These are phyloP conservation scores for Nidula microcarpa DNA, from an alignment of 768 basidiomycete genomes.

Conservation along the genomic window DNA sequence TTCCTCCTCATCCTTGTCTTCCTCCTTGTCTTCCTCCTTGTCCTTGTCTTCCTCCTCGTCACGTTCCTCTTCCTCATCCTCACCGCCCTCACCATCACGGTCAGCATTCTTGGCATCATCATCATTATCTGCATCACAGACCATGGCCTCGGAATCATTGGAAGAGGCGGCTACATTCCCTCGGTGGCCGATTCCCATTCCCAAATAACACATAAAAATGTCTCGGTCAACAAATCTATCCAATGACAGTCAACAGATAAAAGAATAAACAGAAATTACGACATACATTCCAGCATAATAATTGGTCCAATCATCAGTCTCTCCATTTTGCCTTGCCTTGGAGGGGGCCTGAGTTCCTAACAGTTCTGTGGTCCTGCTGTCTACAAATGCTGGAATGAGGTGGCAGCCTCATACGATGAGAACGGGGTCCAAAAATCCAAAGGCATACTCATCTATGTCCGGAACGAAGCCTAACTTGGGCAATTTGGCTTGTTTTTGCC, in stretches of 20 bases:
- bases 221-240: neutral
- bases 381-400: conserved; percentile 23
- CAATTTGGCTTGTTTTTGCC: neutral
- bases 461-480: neutral
- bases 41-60: too few relatives aligned
- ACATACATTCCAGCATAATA: conserved; percentile 30
- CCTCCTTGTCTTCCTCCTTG: too few relatives aligned
- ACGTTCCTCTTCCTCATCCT: too few relatives aligned
- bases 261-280: too few relatives aligned
- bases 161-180: neutral
- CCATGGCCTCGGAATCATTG: too few relatives aligned
- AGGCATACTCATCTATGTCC: conserved; percentile 9
- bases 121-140: too few relatives aligned
- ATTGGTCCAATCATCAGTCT: conserved; percentile 17
- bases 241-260: neutral
- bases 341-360: conserved; percentile 1
- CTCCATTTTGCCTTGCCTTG: conserved; percentile 1
- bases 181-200: neutral
- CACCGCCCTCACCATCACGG: too few relatives aligned
- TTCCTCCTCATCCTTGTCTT: too few relatives aligned
- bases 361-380: conserved; percentile 14
- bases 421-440: conserved; percentile 27
- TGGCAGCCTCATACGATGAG: conserved; percentile 20
- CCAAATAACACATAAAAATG: neutral
- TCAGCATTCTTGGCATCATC: too few relatives aligned